phyloP scores from a whole-genome alignment of 371 early-diverging fungal genomes.

The Blyttiomyces sp. region DNA sequence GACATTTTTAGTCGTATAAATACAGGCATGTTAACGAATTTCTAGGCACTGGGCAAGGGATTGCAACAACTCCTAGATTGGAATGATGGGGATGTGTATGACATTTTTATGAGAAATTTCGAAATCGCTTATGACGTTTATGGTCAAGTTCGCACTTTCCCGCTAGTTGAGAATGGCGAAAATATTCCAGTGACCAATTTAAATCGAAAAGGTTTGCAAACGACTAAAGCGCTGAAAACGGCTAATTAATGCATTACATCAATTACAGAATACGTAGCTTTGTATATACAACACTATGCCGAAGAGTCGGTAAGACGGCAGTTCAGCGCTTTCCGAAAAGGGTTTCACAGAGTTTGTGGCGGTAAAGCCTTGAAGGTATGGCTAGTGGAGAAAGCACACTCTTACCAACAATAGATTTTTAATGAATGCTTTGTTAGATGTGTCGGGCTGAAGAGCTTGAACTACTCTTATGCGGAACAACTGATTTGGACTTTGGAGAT shows the following conservation, averaged over 20 bases:
- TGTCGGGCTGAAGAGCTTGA: constrained; percentile 65
- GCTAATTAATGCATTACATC: not conserved
- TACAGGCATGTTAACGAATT: constrained; percentile 25
- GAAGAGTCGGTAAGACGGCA: constrained; percentile 78
- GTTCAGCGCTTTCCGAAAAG: constrained; percentile 78
- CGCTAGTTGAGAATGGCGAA: constrained; percentile 52
- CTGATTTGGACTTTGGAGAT: constrained; percentile 50
- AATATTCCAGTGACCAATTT: constrained; percentile 57
- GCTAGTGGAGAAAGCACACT: too few species aligned
- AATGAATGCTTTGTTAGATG: constrained; percentile 24
- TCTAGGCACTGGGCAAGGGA: constrained; percentile 72
- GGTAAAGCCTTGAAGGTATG: constrained; percentile 58
- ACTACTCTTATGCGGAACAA: constrained; percentile 61
- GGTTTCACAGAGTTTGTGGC: constrained; percentile 77
- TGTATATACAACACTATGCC: constrained; percentile 78
- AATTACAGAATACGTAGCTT: constrained; percentile 57
- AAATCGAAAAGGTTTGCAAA: constrained; percentile 52
- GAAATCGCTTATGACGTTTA: constrained; percentile 51
- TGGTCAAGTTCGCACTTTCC: constrained; percentile 43
- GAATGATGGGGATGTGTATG: constrained; percentile 78
- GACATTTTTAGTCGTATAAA: constrained; percentile 12
- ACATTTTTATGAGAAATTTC: constrained; percentile 80
- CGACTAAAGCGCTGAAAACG: not conserved
- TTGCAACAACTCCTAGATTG: constrained; percentile 78
- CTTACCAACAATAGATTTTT: not conserved